Evolutionary conservation across 176 grass and related monocot species (phyloP).

Genomic region (Dactylis glomerata): DNA sequence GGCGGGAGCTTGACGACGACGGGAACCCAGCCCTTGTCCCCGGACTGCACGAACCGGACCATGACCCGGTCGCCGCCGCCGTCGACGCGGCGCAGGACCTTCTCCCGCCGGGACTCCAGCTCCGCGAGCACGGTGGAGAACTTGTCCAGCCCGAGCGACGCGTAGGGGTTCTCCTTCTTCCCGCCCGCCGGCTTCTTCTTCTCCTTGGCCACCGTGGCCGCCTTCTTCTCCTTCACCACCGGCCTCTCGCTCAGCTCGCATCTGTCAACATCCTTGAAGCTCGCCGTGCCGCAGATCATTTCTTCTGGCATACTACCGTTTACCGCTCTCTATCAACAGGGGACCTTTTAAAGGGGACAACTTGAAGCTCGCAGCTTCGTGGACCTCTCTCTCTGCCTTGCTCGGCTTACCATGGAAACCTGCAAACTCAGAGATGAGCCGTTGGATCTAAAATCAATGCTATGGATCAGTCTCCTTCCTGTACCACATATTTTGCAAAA

Average conservation of each 20-base stretch:
- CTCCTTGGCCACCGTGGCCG: background rate
- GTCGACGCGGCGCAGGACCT: constrained; percentile 55
- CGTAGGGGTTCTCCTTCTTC: constrained; percentile 65
- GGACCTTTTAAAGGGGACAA: background rate
- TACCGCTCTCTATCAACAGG: background rate
- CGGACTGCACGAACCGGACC: constrained; percentile 71
- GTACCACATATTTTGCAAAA: too few species aligned
- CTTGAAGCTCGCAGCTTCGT: background rate
- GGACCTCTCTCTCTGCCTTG: background rate
- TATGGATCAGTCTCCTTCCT: too few species aligned
- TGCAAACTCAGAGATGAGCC: too few species aligned
- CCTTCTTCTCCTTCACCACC: constrained; percentile 32
- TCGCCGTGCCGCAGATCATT: constrained; percentile 54
- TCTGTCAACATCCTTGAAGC: constrained; percentile 55
- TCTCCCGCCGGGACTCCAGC: constrained; percentile 67
- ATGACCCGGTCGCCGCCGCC: constrained; percentile 39
- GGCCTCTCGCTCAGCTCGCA: background rate
- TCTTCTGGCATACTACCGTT: constrained; percentile 23
- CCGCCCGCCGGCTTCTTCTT: background rate
- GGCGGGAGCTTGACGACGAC: constrained; percentile 59
- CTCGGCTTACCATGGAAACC: too few species aligned
- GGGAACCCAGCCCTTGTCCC: constrained; percentile 60
- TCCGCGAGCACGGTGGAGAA: constrained; percentile 79
- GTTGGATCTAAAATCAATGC: too few species aligned
- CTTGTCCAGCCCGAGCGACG: constrained; percentile 84